phyloP scores from a whole-genome alignment of 2,329 filamentous ascomycete species.

The Colletotrichum spinosum region DNA sequence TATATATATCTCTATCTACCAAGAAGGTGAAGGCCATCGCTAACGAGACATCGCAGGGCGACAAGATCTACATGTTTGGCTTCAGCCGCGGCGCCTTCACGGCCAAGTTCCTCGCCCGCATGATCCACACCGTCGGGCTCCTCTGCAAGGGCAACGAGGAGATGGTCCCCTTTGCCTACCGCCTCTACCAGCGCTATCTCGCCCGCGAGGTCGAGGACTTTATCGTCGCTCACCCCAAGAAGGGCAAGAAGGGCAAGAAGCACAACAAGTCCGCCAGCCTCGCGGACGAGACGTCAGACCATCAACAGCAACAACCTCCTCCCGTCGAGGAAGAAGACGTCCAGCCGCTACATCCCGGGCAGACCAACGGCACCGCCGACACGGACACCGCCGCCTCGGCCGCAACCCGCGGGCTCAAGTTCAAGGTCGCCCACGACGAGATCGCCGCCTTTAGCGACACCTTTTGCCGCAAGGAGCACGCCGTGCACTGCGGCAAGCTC shows the following conservation, averaged over 20 bases:
- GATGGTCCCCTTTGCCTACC: slow-evolving; percentile 63
- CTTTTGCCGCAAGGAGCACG: slow-evolving; percentile 55
- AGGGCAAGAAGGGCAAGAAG: slow-evolving; percentile 18
- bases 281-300: not conserved
- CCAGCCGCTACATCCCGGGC: not conserved
- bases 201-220: slow-evolving; percentile 51
- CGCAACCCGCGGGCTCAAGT: slow-evolving; percentile 39
- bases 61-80: slow-evolving; percentile 66
- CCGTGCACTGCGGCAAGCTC: slow-evolving; percentile 22
- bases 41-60: slow-evolving; percentile 46
- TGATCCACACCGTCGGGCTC: slow-evolving; percentile 61
- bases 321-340: too few species aligned
- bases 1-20: too few species aligned
- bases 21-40: not conserved
- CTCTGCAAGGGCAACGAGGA: slow-evolving; percentile 65
- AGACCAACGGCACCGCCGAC: not conserved
- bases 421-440: slow-evolving; percentile 46
- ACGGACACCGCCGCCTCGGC: not conserved
- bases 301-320: not conserved
- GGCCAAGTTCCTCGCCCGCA: slow-evolving; percentile 63
- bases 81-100: slow-evolving; percentile 65
- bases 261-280: slow-evolving; percentile 21
- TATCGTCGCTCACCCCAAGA: slow-evolving; percentile 39
- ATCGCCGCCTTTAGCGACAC: slow-evolving; percentile 60
- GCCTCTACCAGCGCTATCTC: slow-evolving; percentile 55